A percentile compares a stretch with the other conserved stretches of the same genome.
Evolutionary conservation across 2,329 filamentous ascomycete genomes (phyloP).

Genomic region (Trichoderma brevicompactum): DNA sequence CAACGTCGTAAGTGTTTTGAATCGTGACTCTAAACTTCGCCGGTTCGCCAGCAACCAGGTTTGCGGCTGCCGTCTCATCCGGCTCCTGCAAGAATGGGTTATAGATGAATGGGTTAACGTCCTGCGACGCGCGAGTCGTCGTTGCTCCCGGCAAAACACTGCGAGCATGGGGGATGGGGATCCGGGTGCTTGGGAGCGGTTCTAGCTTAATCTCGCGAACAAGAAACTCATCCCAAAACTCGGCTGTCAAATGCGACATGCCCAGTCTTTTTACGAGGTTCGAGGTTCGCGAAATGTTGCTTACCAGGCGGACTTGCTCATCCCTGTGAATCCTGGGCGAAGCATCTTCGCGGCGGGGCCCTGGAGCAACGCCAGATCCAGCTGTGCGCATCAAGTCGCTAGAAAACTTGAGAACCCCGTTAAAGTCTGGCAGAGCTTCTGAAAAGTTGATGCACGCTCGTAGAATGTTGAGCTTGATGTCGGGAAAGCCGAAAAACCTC

Average conservation of each 20-base stretch:
- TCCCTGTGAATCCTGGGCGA: conserved; percentile 74
- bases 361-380: conserved; percentile 78
- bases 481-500: conserved; percentile 75
- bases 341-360: conserved; percentile 68
- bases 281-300: conserved; percentile 84
- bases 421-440: conserved; percentile 89
- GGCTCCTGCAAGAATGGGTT: conserved; percentile 82
- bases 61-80: conserved; percentile 63
- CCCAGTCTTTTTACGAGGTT: conserved; percentile 77
- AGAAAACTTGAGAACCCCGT: conserved; percentile 86
- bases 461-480: conserved; percentile 83
- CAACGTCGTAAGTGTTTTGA: conserved; percentile 93
- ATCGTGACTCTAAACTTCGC: conserved; percentile 80
- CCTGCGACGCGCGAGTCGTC: conserved; percentile 58
- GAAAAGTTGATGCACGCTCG: conserved; percentile 91
- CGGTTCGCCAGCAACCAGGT: conserved; percentile 78
- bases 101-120: conserved; percentile 87
- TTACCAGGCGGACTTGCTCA: conserved; percentile 82
- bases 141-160: conserved; percentile 57
- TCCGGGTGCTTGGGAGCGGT: conserved; percentile 60
- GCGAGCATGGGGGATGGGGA: conserved; percentile 68
- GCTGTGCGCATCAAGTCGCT: conserved; percentile 81
- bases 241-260: conserved; percentile 69
- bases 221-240: conserved; percentile 98
- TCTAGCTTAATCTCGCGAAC: conserved; percentile 77